phyloP scores from a whole-genome alignment of 108 stramenopile species.

The Nitzschia inconspicua region DNA sequence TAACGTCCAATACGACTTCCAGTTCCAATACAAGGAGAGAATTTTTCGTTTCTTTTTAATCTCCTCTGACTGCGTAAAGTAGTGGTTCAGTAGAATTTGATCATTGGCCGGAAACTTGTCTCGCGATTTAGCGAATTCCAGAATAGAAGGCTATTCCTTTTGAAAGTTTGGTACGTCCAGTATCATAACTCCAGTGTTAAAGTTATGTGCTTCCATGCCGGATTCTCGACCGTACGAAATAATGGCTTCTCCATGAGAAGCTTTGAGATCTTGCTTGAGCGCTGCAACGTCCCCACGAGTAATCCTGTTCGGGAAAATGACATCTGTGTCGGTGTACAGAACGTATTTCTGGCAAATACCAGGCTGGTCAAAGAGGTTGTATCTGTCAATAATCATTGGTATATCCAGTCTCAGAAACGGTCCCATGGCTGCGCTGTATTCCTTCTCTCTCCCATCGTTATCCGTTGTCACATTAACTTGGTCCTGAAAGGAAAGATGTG shows the following conservation, averaged over 20 bases:
- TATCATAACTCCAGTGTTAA: background rate
- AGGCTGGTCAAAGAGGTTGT: background rate
- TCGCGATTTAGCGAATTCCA: background rate
- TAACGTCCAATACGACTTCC: background rate
- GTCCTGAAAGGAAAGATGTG: background rate
- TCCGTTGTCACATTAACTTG: too few relatives aligned
- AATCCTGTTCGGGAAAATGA: background rate
- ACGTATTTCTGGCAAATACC: background rate
- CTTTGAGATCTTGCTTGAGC: background rate
- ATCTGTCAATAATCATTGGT: background rate
- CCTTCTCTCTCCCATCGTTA: background rate
- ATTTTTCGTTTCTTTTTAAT: background rate
- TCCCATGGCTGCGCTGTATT: background rate
- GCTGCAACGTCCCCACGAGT: too few relatives aligned
- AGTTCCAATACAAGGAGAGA: background rate
- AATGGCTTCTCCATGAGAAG: background rate
- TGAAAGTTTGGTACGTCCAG: background rate
- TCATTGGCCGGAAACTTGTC: too few relatives aligned
- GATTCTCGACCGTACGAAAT: background rate
- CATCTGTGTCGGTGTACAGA: constrained; percentile 4
- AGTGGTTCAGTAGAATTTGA: too few relatives aligned
- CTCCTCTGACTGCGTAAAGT: too few relatives aligned
- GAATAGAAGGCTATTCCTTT: background rate
- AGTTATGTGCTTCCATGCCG: background rate
- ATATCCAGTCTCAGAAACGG: background rate